phyloP scores from a whole-genome alignment of 441 rosid genomes.

The Daphne laureola region DNA sequence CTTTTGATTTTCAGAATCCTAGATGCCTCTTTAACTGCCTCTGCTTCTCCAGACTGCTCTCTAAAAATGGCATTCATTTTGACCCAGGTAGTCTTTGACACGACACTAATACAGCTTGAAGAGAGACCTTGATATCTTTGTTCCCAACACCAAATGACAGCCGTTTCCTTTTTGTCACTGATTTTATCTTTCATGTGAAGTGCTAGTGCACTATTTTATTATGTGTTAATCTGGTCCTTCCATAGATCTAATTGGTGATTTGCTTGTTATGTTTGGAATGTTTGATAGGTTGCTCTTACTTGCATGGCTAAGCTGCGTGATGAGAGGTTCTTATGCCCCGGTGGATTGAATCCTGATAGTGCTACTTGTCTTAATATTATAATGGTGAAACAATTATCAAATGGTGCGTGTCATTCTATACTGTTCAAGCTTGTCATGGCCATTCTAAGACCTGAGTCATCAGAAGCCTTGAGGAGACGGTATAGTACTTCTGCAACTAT shows the following conservation, averaged over 20 bases:
- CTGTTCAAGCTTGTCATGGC: conserved; percentile 87
- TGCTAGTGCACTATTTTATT: too few species aligned
- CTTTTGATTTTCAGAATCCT: conserved; percentile 60
- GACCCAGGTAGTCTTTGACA: conserved; percentile 48
- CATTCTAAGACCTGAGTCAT: conserved; percentile 81
- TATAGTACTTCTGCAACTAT: conserved; percentile 24
- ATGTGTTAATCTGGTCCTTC: neutral
- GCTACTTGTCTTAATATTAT: conserved; percentile 81
- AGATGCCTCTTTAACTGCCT: conserved; percentile 85
- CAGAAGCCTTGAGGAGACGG: conserved; percentile 98
- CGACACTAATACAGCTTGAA: conserved; percentile 1
- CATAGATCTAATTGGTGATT: neutral
- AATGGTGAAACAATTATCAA: conserved; percentile 73
- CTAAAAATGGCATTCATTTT: conserved; percentile 84
- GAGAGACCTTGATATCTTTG: neutral
- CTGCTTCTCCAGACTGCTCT: conserved; percentile 95
- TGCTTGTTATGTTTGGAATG: conserved; percentile 15
- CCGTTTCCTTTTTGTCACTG: conserved; percentile 4
- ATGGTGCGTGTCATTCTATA: conserved; percentile 89
- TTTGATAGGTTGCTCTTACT: conserved; percentile 81
- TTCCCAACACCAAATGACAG: too few species aligned
- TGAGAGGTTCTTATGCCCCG: conserved; percentile 69
- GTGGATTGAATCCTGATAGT: conserved; percentile 63
- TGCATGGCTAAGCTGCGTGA: conserved; percentile 96
- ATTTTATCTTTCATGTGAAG: neutral